A percentile compares a stretch with the other conserved stretches of the same genome.
These are phyloP conservation scores for Lavandula angustifolia DNA, from an alignment of 257 asterid genomes.

Conservation along the genomic window DNA sequence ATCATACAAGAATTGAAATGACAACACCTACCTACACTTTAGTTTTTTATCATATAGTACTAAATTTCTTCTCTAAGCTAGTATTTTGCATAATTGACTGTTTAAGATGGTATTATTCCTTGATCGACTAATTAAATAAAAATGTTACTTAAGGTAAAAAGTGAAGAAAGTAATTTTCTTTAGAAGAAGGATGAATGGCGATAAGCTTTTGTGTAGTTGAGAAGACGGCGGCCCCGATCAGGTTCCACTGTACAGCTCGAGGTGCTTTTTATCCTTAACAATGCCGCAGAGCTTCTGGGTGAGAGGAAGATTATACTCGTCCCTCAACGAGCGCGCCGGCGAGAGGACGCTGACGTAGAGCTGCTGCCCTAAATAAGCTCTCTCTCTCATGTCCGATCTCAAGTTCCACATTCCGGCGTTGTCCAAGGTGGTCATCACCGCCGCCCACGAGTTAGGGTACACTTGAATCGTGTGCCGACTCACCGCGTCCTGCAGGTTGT, in stretches of 20 bases:
- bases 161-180: not conserved
- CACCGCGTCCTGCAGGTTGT: constrained; percentile 45
- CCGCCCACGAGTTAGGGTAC: constrained; percentile 60
- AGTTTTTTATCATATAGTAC: no score
- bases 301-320: constrained; percentile 48
- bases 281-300: constrained; percentile 44
- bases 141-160: no score
- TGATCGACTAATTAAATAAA: no score
- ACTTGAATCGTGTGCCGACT: constrained; percentile 61
- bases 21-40: no score
- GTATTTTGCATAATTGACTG: no score
- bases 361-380: constrained; percentile 51
- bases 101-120: not conserved
- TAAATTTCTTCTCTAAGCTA: no score
- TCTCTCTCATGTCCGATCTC: constrained; percentile 57
- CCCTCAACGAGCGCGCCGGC: constrained; percentile 42
- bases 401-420: constrained; percentile 63
- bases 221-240: not conserved
- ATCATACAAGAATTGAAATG: no score
- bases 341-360: constrained; percentile 51
- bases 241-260: constrained; percentile 37
- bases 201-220: no score
- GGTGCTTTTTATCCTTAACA: constrained; percentile 38
- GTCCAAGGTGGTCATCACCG: constrained; percentile 48
- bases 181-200: not conserved